Conservation (phyloP, 306 rosid species). For the Rosa chinensis region DNA sequence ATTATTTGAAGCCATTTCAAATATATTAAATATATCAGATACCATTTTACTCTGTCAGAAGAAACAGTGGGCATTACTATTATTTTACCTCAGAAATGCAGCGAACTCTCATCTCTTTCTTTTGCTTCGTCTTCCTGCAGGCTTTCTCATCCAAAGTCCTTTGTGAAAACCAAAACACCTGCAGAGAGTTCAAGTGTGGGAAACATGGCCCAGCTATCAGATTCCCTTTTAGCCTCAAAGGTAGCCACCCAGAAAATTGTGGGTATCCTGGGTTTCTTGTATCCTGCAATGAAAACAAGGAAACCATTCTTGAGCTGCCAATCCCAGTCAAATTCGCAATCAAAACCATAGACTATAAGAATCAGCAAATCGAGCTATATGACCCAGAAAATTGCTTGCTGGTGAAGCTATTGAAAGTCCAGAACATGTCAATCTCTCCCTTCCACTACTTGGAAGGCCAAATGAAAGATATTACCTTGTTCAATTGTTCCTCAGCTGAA, state of each 20-base stretch:
- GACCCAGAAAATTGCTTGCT: constrained; percentile 16
- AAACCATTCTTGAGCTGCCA: constrained; percentile 31
- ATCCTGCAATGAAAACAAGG: constrained; percentile 22
- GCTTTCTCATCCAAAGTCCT: neutral
- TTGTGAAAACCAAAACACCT: constrained; percentile 11
- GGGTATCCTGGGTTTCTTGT: constrained; percentile 36
- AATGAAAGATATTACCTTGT: neutral
- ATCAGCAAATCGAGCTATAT: constrained; percentile 20
- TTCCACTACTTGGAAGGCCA: neutral
- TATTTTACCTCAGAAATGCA: neutral
- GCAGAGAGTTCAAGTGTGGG: constrained; percentile 20
- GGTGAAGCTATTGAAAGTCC: constrained; percentile 3
- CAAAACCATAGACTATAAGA: constrained; percentile 26
- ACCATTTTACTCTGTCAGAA: too few relatives aligned
- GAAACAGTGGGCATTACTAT: too few relatives aligned
- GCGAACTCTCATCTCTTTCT: neutral
- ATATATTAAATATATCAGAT: too few relatives aligned
- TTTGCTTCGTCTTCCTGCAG: neutral
- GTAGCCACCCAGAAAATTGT: constrained; percentile 17
- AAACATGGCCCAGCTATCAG: constrained; percentile 1
- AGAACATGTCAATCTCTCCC: constrained; percentile 10
- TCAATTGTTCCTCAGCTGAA: constrained; percentile 29
- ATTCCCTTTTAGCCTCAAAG: constrained; percentile 40
- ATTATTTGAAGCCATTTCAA: too few relatives aligned
- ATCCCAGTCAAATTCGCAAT: constrained; percentile 20